Percentiles rank a stretch among this genome's conserved stretches.
These are phyloP conservation scores for Cordyceps farinosa DNA, from an alignment of 2,329 filamentous ascomycete species.

Conservation along the genomic window DNA sequence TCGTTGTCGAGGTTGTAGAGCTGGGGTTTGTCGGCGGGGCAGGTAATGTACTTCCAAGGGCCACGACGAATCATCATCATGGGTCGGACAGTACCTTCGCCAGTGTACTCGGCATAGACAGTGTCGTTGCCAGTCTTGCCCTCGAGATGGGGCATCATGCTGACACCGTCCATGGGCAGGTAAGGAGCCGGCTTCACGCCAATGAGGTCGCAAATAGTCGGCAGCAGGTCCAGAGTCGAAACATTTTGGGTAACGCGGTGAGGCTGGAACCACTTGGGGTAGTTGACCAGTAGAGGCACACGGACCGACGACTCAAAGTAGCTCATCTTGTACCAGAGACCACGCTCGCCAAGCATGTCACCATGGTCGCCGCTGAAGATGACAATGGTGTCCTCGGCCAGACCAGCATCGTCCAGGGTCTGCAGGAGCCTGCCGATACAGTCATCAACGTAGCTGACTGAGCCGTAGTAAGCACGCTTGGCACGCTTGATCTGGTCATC, in stretches of 20 bases:
- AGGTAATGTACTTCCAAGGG: slow-evolving; percentile 86
- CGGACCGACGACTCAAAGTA: slow-evolving; percentile 91
- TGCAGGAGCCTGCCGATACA: slow-evolving; percentile 80
- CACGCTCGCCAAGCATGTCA: slow-evolving; percentile 91
- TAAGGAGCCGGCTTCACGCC: slow-evolving; percentile 64
- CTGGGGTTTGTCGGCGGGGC: slow-evolving; percentile 77
- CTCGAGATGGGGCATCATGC: slow-evolving; percentile 73
- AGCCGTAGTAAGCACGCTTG: slow-evolving; percentile 85
- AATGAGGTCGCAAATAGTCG: slow-evolving; percentile 80
- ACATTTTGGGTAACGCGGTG: slow-evolving; percentile 80
- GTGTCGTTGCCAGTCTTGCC: slow-evolving; percentile 68
- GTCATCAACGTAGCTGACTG: slow-evolving; percentile 90
- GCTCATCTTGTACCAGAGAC: slow-evolving; percentile 96
- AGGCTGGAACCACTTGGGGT: slow-evolving; percentile 70
- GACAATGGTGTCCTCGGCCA: slow-evolving; percentile 83
- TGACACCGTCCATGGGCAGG: slow-evolving; percentile 82
- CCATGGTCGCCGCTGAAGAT: slow-evolving; percentile 93
- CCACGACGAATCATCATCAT: slow-evolving; percentile 93
- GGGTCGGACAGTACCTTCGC: slow-evolving; percentile 83
- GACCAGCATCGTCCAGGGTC: slow-evolving; percentile 72
- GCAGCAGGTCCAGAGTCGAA: slow-evolving; percentile 85
- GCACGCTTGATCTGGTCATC: slow-evolving; percentile 84
- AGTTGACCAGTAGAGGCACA: slow-evolving; percentile 81
- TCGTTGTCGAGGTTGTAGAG: slow-evolving; percentile 77
- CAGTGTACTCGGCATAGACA: slow-evolving; percentile 93